phyloP scores from a whole-genome alignment of 352 stramenopile genomes.

The Phytophthora litchii region DNA sequence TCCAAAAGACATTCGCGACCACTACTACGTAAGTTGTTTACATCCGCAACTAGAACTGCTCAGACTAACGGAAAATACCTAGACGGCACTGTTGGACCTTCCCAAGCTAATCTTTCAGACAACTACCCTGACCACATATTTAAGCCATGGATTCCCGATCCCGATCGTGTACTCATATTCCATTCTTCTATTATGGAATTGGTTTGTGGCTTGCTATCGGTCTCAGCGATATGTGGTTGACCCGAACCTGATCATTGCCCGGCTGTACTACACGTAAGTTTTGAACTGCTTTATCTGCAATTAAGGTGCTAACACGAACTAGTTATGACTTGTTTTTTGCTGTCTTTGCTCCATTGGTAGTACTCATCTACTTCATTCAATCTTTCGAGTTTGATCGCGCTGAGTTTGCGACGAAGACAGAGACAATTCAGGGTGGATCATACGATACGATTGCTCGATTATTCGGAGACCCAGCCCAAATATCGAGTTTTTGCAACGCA shows the following conservation, averaged over 20 bases:
- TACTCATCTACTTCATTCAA: slow-evolving; percentile 48
- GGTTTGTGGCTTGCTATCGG: slow-evolving; percentile 52
- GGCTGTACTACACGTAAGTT: slow-evolving; percentile 44
- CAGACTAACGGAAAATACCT: neutral
- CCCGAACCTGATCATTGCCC: slow-evolving; percentile 35
- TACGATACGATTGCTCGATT: slow-evolving; percentile 52
- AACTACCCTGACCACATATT: slow-evolving; percentile 45
- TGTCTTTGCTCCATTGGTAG: slow-evolving; percentile 52
- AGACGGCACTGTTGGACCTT: slow-evolving; percentile 49
- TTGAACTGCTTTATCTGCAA: neutral
- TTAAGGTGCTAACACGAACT: neutral
- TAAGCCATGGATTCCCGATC: slow-evolving; percentile 51
- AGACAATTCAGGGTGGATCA: slow-evolving; percentile 27
- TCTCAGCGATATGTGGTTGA: slow-evolving; percentile 47
- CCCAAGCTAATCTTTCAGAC: slow-evolving; percentile 61
- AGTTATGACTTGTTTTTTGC: slow-evolving; percentile 72
- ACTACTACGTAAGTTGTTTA: slow-evolving; percentile 31
- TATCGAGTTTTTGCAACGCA: slow-evolving; percentile 48
- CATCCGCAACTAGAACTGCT: neutral
- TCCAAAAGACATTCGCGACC: slow-evolving; percentile 25
- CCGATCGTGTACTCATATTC: slow-evolving; percentile 48
- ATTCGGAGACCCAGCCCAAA: slow-evolving; percentile 48
- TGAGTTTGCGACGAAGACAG: slow-evolving; percentile 41
- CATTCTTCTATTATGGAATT: slow-evolving; percentile 45
- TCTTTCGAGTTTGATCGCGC: slow-evolving; percentile 49